These are phyloP conservation scores for Heritiera fomes DNA, from an alignment of 345 rosid species.

Conservation along the genomic window DNA sequence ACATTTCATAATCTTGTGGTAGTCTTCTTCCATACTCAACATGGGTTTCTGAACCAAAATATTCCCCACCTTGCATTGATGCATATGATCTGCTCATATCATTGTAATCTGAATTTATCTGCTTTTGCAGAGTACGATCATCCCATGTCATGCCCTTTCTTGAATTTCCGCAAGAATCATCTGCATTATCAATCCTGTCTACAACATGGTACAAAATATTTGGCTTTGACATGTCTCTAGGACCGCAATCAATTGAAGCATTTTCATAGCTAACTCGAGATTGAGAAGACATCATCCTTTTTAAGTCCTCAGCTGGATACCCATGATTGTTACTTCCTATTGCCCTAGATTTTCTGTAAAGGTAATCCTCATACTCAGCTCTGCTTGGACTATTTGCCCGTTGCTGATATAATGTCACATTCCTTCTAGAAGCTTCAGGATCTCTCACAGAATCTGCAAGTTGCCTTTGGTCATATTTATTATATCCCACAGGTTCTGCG, in stretches of 20 bases:
- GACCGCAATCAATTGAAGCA: slow-evolving; percentile 32
- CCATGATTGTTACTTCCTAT: slow-evolving; percentile 31
- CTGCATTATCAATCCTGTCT: slow-evolving; percentile 35
- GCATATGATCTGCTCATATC: slow-evolving; percentile 36
- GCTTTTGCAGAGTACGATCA: slow-evolving; percentile 34
- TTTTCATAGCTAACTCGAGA: slow-evolving; percentile 37
- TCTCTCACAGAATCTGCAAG: slow-evolving; percentile 34
- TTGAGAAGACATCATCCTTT: slow-evolving; percentile 32
- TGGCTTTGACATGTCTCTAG: slow-evolving; percentile 38
- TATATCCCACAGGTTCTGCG: slow-evolving; percentile 34
- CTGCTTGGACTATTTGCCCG: slow-evolving; percentile 33
- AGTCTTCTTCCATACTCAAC: slow-evolving; percentile 36
- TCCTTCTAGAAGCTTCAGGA: slow-evolving; percentile 32
- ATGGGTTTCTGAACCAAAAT: slow-evolving; percentile 32
- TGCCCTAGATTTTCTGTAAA: slow-evolving; percentile 34
- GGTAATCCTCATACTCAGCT: slow-evolving; percentile 37
- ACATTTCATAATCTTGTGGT: slow-evolving; percentile 31
- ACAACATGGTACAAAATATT: slow-evolving; percentile 31
- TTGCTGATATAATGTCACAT: slow-evolving; percentile 28
- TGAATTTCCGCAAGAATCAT: slow-evolving; percentile 34
- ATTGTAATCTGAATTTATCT: slow-evolving; percentile 27
- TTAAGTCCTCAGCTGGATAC: slow-evolving; percentile 35
- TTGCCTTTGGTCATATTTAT: slow-evolving; percentile 33
- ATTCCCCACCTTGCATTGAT: slow-evolving; percentile 36
- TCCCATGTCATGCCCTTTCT: slow-evolving; percentile 37